Evolutionary conservation across 2,329 filamentous ascomycete genomes (phyloP).

Genomic region (Aspergillus candidus): DNA sequence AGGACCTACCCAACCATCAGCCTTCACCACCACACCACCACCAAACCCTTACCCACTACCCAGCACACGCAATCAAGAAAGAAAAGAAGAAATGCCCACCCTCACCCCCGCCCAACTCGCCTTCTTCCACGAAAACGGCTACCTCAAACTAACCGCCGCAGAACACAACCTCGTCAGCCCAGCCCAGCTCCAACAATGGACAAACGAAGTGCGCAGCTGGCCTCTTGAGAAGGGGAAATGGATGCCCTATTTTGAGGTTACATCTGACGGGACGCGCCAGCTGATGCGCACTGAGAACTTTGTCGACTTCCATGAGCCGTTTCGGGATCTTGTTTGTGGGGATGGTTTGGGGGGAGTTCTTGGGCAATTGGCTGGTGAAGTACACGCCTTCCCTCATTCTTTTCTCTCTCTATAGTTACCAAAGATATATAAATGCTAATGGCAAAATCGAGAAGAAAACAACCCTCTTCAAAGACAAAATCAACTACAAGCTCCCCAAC

Average conservation of each 20-base stretch:
- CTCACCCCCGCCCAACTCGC: slow-evolving; percentile 17
- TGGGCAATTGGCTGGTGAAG: no score
- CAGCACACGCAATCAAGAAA: no score
- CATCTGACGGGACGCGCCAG: slow-evolving; percentile 25
- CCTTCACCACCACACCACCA: no score
- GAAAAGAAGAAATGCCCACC: slow-evolving; percentile 8
- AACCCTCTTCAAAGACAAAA: slow-evolving; percentile 34
- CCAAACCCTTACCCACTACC: no score
- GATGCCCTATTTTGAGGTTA: slow-evolving; percentile 31
- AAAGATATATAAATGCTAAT: no score
- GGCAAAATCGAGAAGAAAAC: no score
- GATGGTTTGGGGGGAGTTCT: slow-evolving; percentile 22
- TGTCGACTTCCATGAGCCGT: slow-evolving; percentile 24
- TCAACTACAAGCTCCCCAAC: slow-evolving; percentile 31
- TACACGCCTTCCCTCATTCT: no score
- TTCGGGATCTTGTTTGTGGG: slow-evolving; percentile 23
- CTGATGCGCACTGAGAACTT: slow-evolving; percentile 32
- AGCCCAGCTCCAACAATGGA: slow-evolving; percentile 19
- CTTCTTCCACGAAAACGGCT: slow-evolving; percentile 23
- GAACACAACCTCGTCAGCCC: slow-evolving; percentile 25
- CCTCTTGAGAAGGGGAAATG: slow-evolving; percentile 27
- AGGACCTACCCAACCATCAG: no score
- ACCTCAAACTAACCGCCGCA: slow-evolving; percentile 18
- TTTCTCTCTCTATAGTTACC: no score
- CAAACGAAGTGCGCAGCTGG: slow-evolving; percentile 22